phyloP scores from a whole-genome alignment of 306 rosid species.

The Trifolium subterraneum region DNA sequence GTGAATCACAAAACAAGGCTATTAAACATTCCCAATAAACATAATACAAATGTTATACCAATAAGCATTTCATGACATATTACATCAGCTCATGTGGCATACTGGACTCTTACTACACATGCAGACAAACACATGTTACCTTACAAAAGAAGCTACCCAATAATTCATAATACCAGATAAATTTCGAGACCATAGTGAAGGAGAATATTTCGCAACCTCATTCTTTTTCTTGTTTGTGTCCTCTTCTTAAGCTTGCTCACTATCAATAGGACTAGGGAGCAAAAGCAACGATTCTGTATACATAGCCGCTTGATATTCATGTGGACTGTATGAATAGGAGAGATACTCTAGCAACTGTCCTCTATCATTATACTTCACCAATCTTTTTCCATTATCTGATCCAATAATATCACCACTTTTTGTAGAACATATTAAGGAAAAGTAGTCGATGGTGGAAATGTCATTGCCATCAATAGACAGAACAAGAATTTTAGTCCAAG shows the following conservation, averaged over 20 bases:
- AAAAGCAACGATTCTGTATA: constrained; percentile 33
- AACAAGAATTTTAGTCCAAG: constrained; percentile 1
- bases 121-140: background rate
- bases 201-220: background rate
- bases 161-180: background rate
- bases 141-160: background rate
- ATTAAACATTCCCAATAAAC: background rate
- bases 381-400: too few species aligned
- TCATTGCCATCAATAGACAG: background rate
- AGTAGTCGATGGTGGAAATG: background rate
- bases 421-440: background rate
- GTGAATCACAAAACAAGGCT: background rate
- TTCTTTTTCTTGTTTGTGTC: background rate
- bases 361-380: too few species aligned
- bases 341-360: too few species aligned
- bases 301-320: background rate
- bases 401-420: too few species aligned
- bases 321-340: too few species aligned
- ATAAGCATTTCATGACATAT: background rate
- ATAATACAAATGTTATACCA: background rate
- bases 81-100: background rate
- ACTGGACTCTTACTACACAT: background rate
- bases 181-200: background rate
- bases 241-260: background rate
- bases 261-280: constrained; percentile 13